These are phyloP conservation scores for Phytopythium sindhum DNA, from an alignment of 352 stramenopile genomes.

Conservation along the genomic window DNA sequence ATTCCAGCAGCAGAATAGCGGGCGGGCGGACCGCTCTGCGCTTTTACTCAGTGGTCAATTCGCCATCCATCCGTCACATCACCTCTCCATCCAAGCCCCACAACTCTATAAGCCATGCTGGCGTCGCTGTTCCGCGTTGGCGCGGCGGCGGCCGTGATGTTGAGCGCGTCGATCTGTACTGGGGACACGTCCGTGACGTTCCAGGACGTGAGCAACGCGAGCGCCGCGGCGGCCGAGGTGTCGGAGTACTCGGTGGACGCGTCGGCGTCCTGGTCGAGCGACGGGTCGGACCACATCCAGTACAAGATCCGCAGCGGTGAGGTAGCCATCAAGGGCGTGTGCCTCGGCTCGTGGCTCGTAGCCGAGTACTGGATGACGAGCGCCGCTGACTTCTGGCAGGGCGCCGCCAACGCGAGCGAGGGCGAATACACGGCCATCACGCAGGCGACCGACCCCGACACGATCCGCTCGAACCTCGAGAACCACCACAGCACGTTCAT, in stretches of 20 bases:
- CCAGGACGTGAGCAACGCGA: constrained; percentile 7
- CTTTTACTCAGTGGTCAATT: neutral
- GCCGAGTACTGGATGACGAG: constrained; percentile 79
- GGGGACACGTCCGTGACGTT: constrained; percentile 3
- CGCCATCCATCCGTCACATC: neutral
- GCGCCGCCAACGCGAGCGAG: constrained; percentile 30
- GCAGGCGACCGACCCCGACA: constrained; percentile 25
- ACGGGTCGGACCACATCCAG: constrained; percentile 37
- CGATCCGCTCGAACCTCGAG: constrained; percentile 40
- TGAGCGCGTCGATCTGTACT: neutral
- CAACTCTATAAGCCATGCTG: neutral
- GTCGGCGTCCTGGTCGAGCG: constrained; percentile 5
- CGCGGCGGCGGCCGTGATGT: neutral
- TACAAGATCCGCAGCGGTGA: constrained; percentile 50
- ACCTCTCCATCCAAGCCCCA: no score
- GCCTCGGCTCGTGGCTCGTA: constrained; percentile 77
- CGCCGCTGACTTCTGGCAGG: constrained; percentile 53
- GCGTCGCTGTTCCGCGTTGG: neutral
- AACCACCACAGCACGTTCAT: constrained; percentile 64
- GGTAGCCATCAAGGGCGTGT: constrained; percentile 54
- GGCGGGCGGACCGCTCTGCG: neutral
- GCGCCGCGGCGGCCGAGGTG: neutral
- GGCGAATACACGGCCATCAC: constrained; percentile 71
- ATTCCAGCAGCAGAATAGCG: neutral
- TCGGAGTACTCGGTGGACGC: neutral